A percentile compares a stretch with the other conserved stretches of the same genome.
Conservation (phyloP, 192 early-diverging fungal genomes). For the Thamnidium elegans region DNA sequence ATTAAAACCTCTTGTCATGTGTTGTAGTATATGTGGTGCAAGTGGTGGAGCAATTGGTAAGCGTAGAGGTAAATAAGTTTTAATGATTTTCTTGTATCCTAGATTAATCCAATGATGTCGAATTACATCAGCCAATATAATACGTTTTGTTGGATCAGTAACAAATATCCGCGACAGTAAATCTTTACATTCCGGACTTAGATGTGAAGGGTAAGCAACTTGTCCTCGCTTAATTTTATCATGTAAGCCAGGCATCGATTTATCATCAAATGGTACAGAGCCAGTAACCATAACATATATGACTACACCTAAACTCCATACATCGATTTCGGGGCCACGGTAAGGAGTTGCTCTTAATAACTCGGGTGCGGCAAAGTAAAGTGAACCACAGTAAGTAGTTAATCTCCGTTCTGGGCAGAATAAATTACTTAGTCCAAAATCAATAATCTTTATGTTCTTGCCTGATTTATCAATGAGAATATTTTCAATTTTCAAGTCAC, state of each 20-base stretch:
- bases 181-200: conserved; percentile 60
- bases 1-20: conserved; percentile 69
- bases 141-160: conserved; percentile 65
- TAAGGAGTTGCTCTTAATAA: conserved; percentile 80
- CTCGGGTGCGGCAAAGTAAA: conserved; percentile 84
- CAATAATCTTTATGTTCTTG: conserved; percentile 75
- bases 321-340: conserved; percentile 81
- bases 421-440: conserved; percentile 84
- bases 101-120: conserved; percentile 75
- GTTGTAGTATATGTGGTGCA: conserved; percentile 53
- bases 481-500: conserved; percentile 84
- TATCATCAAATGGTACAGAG: conserved; percentile 82
- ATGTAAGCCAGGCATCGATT: conserved; percentile 78
- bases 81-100: conserved; percentile 50
- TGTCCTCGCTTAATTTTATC: conserved; percentile 79
- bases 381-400: conserved; percentile 59
- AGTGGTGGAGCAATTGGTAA: conserved; percentile 54
- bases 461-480: conserved; percentile 66
- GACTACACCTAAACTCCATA: conserved; percentile 88
- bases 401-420: conserved; percentile 52
- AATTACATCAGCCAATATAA: conserved; percentile 68
- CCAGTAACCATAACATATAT: conserved; percentile 82
- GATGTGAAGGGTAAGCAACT: conserved; percentile 68
- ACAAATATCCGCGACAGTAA: conserved; percentile 69
- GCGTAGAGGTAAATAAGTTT: conserved; percentile 62